Base-by-base conservation (phyloP, 1,284 basidiomycete species). In the Ceratobasidium sp. region DNA sequence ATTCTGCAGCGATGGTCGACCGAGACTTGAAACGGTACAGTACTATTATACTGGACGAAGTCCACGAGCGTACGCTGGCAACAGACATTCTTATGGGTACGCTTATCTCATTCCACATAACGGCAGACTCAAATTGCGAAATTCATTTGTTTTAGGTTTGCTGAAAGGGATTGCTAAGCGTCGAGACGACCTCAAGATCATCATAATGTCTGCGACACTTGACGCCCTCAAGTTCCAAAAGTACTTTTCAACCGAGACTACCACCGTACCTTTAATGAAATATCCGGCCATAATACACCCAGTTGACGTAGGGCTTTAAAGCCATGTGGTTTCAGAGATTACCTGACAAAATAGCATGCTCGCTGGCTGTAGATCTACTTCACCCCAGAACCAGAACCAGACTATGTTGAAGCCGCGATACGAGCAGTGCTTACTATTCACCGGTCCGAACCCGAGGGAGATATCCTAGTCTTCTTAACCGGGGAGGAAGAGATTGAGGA, bases 401-500 rank as follows among this genome's bases (percentile, higher is more conserved):
- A 99, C 85, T 99, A 99, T 82, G 94, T 99, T 48, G 97, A 99
- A 84, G 96, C 97, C 0, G 96, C 98, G 0, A 97, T 99, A 80
- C 91, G 97, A 44, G 98, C 97, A 0, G 97, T 98, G 42, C 88
- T 99, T 76, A 98, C 97, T 94, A 99, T 99, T 65, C 97, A 99
- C 83, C 92, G 97, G 80, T 96, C 95, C 0, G 97, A 99, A 84
- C 95, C 96, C 5, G 93, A 92, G 0, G 97, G 97, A 1, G 97
- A 99, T 83, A 91, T 99, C 52, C 87, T 99, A 0, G 87, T 99
- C 4, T 99, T 99, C 91, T 86, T 99, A 80, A 99, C 98, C 0
- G 97, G 97, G 84, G 97, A 99, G 84, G 97, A 99, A 83, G 98
- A 99, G 86, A 99, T 99, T 81, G 97, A 99, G 83, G 97, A 98